A percentile compares a stretch with the other conserved stretches of the same genome.
Evolutionary conservation across 2,329 filamentous ascomycete genomes (phyloP).

Genomic region (Neofusicoccum ribis): DNA sequence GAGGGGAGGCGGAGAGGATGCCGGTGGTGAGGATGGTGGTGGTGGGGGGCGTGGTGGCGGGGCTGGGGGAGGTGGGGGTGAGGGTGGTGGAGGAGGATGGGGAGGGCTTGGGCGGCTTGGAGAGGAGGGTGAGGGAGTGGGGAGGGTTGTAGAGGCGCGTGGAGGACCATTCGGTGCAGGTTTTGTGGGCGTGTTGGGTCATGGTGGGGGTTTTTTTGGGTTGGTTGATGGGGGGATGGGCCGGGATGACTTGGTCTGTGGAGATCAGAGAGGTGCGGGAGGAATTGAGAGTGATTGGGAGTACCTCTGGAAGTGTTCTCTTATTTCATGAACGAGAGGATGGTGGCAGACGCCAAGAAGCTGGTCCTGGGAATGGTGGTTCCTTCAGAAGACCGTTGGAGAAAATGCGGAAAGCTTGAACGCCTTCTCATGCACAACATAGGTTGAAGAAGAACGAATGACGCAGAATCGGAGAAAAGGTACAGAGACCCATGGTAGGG

Average conservation of each 20-base stretch:
- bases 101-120: background rate
- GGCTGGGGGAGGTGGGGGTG: conserved; percentile 14
- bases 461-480: background rate
- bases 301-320: too few species aligned
- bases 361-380: too few species aligned
- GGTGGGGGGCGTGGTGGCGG: background rate
- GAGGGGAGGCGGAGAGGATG: conserved; percentile 7
- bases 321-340: too few species aligned
- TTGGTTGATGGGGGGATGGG: too few species aligned
- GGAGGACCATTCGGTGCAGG: conserved; percentile 5
- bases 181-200: background rate
- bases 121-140: background rate
- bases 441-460: background rate
- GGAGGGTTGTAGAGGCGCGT: background rate
- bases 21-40: conserved; percentile 20
- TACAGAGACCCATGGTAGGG: background rate
- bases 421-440: background rate
- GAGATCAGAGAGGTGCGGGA: too few species aligned
- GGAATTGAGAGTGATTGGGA: too few species aligned
- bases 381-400: background rate
- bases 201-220: background rate
- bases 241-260: background rate
- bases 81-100: conserved; percentile 18
- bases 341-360: too few species aligned
- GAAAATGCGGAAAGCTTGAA: background rate